Evolutionary conservation across 345 rosid species (phyloP).

Genomic region (Citrus unshiu): DNA sequence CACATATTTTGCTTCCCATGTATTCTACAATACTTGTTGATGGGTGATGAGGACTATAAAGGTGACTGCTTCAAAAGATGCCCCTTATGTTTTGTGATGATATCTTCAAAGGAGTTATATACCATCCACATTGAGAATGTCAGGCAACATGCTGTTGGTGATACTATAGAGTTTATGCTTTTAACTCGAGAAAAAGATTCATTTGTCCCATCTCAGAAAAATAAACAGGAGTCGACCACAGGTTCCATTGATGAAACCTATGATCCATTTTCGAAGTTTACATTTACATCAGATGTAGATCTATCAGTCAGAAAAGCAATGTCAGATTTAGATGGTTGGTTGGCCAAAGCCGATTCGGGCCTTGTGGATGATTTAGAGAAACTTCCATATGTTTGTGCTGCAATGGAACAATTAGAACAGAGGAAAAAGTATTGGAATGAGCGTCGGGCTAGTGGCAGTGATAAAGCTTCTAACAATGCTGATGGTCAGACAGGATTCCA

Average conservation of each 20-base stretch:
- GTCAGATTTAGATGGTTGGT: conserved; percentile 84
- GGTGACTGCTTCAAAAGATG: conserved; percentile 71
- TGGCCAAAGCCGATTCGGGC: conserved; percentile 81
- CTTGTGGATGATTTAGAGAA: conserved; percentile 84
- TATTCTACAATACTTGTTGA: conserved; percentile 67
- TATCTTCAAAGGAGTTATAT: conserved; percentile 75
- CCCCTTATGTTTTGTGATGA: conserved; percentile 89
- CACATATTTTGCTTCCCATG: conserved; percentile 97
- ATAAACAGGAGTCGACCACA: conserved; percentile 21
- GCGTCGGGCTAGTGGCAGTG: conserved; percentile 31
- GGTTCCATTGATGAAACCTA: conserved; percentile 22
- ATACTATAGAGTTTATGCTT: conserved; percentile 70
- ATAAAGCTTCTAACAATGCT: conserved; percentile 21
- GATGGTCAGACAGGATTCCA: conserved; percentile 23
- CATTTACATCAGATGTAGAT: conserved; percentile 77
- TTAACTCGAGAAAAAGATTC: conserved; percentile 75
- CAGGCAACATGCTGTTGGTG: conserved; percentile 57
- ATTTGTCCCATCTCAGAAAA: conserved; percentile 47
- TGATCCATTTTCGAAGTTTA: conserved; percentile 76
- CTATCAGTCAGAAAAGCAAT: conserved; percentile 81
- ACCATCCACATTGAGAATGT: conserved; percentile 75
- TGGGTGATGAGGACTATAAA: conserved; percentile 67
- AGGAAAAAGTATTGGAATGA: conserved; percentile 79
- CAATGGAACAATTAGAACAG: conserved; percentile 72
- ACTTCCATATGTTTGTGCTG: conserved; percentile 91